Conservation (phyloP, 768 basidiomycete genomes). For the Mrakia gelida region DNA sequence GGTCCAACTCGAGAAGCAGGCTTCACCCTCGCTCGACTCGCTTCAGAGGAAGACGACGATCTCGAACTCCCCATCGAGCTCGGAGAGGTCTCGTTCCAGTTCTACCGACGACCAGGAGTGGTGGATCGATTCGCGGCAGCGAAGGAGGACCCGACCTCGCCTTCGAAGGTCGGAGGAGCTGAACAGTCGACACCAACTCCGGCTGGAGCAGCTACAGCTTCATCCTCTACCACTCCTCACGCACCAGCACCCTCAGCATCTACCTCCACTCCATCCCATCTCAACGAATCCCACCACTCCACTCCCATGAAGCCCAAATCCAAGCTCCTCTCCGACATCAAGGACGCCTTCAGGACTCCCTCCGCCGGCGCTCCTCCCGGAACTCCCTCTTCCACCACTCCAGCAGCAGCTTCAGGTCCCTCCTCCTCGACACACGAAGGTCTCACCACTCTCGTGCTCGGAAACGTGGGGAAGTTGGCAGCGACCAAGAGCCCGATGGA, state of each 20-base stretch:
- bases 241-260: not conserved
- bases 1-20: constrained; percentile 71
- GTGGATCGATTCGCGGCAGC: constrained; percentile 35
- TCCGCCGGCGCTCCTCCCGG: not conserved
- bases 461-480: constrained; percentile 44
- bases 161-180: constrained; percentile 37
- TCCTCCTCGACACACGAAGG: constrained; percentile 36
- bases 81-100: constrained; percentile 40
- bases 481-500: constrained; percentile 62
- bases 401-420: not conserved
- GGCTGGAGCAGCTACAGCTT: constrained; percentile 61
- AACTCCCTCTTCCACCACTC: not conserved
- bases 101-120: constrained; percentile 38
- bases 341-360: constrained; percentile 31
- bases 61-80: constrained; percentile 37
- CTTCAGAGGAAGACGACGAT: constrained; percentile 43
- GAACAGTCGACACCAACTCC: constrained; percentile 41
- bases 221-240: constrained; percentile 33
- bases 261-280: constrained; percentile 4
- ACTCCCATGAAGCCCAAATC: constrained; percentile 30
- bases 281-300: not conserved
- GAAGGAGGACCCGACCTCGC: constrained; percentile 40
- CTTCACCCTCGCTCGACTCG: constrained; percentile 68
- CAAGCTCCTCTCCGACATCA: constrained; percentile 24
- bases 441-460: constrained; percentile 40